Conservation (phyloP, 1,284 basidiomycete species). For the Sparassis latifolia region DNA sequence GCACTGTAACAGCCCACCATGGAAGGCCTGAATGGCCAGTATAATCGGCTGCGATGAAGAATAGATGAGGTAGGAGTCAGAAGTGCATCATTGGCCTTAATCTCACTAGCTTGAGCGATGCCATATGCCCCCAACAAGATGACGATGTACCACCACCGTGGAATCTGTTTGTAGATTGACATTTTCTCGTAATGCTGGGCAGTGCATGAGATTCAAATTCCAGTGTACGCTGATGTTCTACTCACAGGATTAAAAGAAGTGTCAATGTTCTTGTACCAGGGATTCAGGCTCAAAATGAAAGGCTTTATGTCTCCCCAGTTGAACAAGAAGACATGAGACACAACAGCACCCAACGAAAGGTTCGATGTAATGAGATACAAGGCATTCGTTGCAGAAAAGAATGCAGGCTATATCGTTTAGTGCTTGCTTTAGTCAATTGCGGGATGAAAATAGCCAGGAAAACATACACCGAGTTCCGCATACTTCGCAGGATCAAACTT, state of each 20-base stretch:
- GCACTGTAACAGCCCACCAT: conserved; percentile 39
- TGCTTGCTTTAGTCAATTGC: neutral
- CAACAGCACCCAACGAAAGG: conserved; percentile 24
- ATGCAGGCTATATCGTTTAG: conserved; percentile 18
- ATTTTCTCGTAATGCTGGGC: conserved; percentile 44
- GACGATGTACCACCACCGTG: conserved; percentile 54
- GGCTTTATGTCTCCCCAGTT: conserved; percentile 34
- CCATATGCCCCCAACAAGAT: conserved; percentile 39
- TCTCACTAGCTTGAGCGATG: conserved; percentile 32
- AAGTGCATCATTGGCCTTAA: neutral
- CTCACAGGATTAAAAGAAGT: no score
- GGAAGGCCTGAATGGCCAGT: conserved; percentile 45
- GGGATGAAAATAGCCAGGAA: neutral
- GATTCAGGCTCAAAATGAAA: conserved; percentile 24
- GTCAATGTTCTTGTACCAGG: conserved; percentile 19
- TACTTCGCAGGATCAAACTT: conserved; percentile 25
- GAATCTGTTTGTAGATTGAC: conserved; percentile 53
- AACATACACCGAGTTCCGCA: conserved; percentile 20
- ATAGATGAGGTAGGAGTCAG: neutral
- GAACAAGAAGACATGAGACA: conserved; percentile 24
- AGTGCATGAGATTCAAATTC: neutral
- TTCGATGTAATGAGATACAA: conserved; percentile 26
- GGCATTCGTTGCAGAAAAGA: conserved; percentile 26
- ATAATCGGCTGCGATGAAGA: conserved; percentile 34
- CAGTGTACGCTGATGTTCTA: no score